Percentiles rank a stretch among this genome's conserved stretches.
Evolutionary conservation across 2,329 filamentous ascomycete species (phyloP).

Genomic region (Colletotrichum tropicicola): DNA sequence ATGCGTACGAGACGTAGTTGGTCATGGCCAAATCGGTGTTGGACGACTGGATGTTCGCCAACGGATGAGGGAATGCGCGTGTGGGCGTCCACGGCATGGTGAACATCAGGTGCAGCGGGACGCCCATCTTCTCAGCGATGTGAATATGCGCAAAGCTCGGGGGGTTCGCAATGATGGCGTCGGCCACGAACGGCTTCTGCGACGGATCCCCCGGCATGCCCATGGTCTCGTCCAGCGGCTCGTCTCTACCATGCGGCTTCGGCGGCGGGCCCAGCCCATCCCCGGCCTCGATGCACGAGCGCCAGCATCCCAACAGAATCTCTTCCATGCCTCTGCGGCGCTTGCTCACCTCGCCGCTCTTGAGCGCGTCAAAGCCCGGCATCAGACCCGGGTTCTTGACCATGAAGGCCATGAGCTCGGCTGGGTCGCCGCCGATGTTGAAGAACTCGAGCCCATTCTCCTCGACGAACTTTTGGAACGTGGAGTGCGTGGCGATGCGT

Average conservation of each 20-base stretch:
- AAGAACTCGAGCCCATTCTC: constrained; percentile 80
- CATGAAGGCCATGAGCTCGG: constrained; percentile 88
- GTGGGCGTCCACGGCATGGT: constrained; percentile 95
- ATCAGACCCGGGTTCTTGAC: constrained; percentile 88
- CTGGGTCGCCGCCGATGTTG: constrained; percentile 78
- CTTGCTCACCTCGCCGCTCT: constrained; percentile 79
- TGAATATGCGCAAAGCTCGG: constrained; percentile 82
- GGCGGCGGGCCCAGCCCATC: constrained; percentile 66
- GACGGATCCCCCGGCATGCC: constrained; percentile 50
- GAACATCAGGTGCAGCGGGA: constrained; percentile 88
- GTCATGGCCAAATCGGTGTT: constrained; percentile 81
- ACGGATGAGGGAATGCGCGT: constrained; percentile 83
- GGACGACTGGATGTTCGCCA: constrained; percentile 81
- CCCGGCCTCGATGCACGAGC: constrained; percentile 83
- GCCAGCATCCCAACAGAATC: constrained; percentile 87
- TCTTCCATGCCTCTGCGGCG: constrained; percentile 79
- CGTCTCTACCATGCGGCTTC: constrained; percentile 55
- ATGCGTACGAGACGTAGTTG: constrained; percentile 84
- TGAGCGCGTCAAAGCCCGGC: constrained; percentile 81
- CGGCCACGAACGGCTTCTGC: constrained; percentile 78
- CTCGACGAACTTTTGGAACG: constrained; percentile 74
- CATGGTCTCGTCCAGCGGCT: constrained; percentile 58
- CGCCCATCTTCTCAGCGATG: constrained; percentile 77
- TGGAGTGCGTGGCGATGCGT: constrained; percentile 76
- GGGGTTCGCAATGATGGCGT: constrained; percentile 82